Evolutionary conservation across 768 basidiomycete species (phyloP), one percentile per base, ranked within the genome.

Genomic region (Mycena alexandri): DNA sequence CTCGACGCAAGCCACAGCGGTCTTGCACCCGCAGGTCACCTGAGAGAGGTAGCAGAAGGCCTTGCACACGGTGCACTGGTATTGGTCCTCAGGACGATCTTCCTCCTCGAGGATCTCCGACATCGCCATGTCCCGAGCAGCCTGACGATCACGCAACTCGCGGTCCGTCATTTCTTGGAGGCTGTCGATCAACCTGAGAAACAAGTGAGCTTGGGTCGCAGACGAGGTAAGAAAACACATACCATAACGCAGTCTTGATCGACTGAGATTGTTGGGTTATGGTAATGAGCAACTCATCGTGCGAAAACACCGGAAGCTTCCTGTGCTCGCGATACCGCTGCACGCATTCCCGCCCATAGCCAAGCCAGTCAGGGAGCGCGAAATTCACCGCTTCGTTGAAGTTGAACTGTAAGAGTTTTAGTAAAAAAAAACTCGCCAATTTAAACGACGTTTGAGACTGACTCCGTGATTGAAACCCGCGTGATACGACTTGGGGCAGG

Each of bases 381-480:
- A 99, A 99, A 78, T 99, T 99, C 75, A 99, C 97, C 5, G 97
- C 98, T 82, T 99, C 98, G 77, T 98, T 98, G 83, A 98, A 96
- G 81, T 99, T 99, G 74, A 99, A 82, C 96, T 98, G 74, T 19
- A 9, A 43, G 13, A 74, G 66, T 61, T 55, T 57, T 65, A 55
- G 29, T 29, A 29, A 29, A 76, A 75, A 68, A 63, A 38, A 38
- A 14, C 14, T 38, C 74, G 69, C 60, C 67, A 64, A 69, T 59
- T 61, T 19, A 14, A 56, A 46, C 19, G 21, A 67, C 41, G 24
- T 34, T n/a, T 43, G 52, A 16, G 63, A 87, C 93, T 76, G 81
- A 96, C 96, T 58, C 96, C 97, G 78, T 99, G 98, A 77, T 99
- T 99, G 84, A 98, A 99, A 3, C 96, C 96, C 57, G 95, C 94